Evolutionary conservation across 495 filamentous ascomycete species (phyloP), one percentile per base, ranked within the genome.

Genomic region (Cercophora sp.): DNA sequence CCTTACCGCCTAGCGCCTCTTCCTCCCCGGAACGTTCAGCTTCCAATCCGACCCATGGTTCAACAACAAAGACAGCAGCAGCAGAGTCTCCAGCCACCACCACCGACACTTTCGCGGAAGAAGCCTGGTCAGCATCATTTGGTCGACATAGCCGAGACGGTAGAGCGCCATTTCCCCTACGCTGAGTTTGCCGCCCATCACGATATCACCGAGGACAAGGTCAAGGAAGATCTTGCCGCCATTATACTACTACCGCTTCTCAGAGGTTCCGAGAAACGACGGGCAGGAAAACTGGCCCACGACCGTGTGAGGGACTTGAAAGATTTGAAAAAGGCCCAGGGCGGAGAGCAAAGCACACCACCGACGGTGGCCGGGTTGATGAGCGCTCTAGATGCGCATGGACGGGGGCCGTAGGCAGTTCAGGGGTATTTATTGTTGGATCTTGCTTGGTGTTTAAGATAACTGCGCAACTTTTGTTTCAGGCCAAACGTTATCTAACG

Each of bases 131-230:
- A 61, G 9, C 67, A 68, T 49, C 63, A 74, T 2, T 62, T 75
- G n/a, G 66, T 75, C 19, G 75, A 79, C 53, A 69, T 79, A 13
- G 74, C 74, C 15, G 69, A 77, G 54, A 77, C 75, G 8, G 69
- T 70, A 31, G 72, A 75, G 54, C 64, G 67, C 45, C 59, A 57
- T 24, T 76, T 77, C 34, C 75, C 75, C 6, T 76, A 71, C 29
- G 60, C 62, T 5, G 69, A 70, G 16, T 63, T 79, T 5, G 74
- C 74, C 3, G 61, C 65, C 20, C 62, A 73, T 16, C 75, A 77
- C 48, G 61, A 63, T 8, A 56, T 67, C 9, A 51, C 70, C 0
- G 59, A 70, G n/a, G 64, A 70, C n/a, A 70, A 68, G 44, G 71
- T 79, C 10, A 65, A 65, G 16, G 74, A 79, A 20, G 63, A 70